Conservation (phyloP, 73 alveolate species). For the Vitrella brassicaformis region DNA sequence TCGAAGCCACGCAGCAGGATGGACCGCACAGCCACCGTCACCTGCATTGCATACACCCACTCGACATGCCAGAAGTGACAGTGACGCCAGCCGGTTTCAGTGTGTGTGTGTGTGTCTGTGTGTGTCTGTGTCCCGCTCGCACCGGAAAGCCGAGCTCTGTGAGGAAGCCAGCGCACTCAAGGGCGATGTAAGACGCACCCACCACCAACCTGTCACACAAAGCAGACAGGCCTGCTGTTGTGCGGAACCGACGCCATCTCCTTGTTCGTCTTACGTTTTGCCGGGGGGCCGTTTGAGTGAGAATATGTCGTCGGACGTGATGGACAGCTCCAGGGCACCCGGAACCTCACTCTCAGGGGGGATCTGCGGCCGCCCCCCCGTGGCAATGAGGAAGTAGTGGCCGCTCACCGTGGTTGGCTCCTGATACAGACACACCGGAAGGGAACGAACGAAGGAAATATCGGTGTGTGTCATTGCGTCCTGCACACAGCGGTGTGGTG, state of each 20-base stretch:
- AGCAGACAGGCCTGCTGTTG: too few relatives aligned
- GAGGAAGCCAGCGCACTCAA: conserved; percentile 95
- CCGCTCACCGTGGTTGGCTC: conserved; percentile 71
- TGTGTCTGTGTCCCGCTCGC: neutral
- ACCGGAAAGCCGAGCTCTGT: conserved; percentile 64
- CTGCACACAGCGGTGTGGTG: too few relatives aligned
- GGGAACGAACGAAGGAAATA: too few relatives aligned
- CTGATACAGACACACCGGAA: too few relatives aligned
- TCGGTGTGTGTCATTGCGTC: too few relatives aligned
- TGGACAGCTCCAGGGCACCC: conserved; percentile 57
- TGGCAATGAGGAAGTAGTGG: conserved; percentile 70
- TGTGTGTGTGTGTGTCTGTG: too few relatives aligned
- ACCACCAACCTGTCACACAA: too few relatives aligned
- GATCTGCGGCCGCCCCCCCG: conserved; percentile 79
- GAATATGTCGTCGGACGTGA: conserved; percentile 71
- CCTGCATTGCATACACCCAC: too few relatives aligned
- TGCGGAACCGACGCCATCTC: too few relatives aligned
- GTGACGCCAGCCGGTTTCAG: too few relatives aligned
- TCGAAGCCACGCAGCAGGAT: conserved; percentile 92
- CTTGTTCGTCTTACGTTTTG: too few relatives aligned
- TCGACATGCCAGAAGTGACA: too few relatives aligned
- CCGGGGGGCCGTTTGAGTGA: conserved; percentile 84
- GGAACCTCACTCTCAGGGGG: conserved; percentile 24
- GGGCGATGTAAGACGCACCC: conserved; percentile 96
- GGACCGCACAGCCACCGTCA: conserved; percentile 86